These are phyloP conservation scores for Dimocarpus longan DNA, from an alignment of 345 rosid genomes.

Conservation along the genomic window DNA sequence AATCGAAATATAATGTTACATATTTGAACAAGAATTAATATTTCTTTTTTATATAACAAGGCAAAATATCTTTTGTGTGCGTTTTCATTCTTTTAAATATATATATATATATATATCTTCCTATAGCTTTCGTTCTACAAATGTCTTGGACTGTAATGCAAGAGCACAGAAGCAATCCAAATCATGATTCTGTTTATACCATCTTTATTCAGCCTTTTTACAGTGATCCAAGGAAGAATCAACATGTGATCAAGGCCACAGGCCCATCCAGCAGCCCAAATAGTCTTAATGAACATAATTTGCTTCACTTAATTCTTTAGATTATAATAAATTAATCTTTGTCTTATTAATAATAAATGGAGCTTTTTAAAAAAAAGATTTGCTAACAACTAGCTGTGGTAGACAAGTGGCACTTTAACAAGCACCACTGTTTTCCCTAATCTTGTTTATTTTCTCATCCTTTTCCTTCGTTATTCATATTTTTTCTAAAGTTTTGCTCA, in stretches of 20 bases:
- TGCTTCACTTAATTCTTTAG: no score
- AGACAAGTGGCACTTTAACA: conserved; percentile 7
- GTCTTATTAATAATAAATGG: no score
- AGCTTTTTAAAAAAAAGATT: no score
- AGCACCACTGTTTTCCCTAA: not conserved
- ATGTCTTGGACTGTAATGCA: not conserved
- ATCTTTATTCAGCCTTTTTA: not conserved
- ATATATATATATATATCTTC: no score
- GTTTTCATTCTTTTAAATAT: not conserved
- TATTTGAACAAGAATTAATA: no score
- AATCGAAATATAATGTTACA: no score
- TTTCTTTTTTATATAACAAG: no score
- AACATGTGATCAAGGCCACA: no score
- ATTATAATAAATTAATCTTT: no score
- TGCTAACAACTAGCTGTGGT: not conserved
- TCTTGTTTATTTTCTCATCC: not conserved
- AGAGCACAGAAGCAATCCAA: not conserved
- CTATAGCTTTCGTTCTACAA: not conserved
- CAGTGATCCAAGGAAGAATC: no score
- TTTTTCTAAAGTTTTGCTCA: not conserved
- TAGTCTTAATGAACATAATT: no score
- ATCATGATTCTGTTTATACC: not conserved
- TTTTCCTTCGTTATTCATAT: not conserved
- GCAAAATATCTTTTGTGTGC: not conserved
- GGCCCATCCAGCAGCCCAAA: no score